A percentile compares a stretch with the other conserved stretches of the same genome.
Evolutionary conservation across 331 rosid species (phyloP).

Genomic region (Rosa hybrid): DNA sequence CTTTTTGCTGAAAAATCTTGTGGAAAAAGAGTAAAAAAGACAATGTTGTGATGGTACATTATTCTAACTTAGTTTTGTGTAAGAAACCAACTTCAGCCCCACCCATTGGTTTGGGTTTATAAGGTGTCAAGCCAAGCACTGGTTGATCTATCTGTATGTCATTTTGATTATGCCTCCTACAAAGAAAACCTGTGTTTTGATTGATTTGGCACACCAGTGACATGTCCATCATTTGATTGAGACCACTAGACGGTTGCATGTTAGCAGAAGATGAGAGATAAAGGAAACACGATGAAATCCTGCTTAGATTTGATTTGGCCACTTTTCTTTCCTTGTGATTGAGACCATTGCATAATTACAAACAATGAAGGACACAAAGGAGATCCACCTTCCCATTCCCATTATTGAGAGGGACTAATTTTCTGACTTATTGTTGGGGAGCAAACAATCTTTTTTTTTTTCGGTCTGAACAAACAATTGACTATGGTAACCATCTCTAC

Average conservation of each 20-base stretch:
- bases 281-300: not conserved
- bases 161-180: not conserved
- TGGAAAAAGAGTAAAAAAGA: slow-evolving; percentile 32
- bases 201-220: not conserved
- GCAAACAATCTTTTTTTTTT: not conserved
- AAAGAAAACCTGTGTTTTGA: not conserved
- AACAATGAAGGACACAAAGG: not conserved
- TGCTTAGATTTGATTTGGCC: not conserved
- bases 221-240: not conserved
- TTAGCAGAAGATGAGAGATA: not conserved
- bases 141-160: not conserved
- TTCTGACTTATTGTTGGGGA: not conserved
- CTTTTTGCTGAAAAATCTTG: slow-evolving; percentile 30
- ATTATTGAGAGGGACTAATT: not conserved
- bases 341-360: not conserved
- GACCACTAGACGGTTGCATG: not conserved
- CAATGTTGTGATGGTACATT: slow-evolving; percentile 27
- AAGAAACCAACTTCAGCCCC: not conserved
- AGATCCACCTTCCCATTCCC: not conserved
- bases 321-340: not conserved
- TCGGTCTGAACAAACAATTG: not conserved
- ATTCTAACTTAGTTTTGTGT: slow-evolving; percentile 27
- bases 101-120: not conserved
- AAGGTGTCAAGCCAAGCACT: not conserved
- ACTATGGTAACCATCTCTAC: not conserved